phyloP scores from a whole-genome alignment of 2,329 filamentous ascomycete genomes.

The Alternaria angustiovoidea region DNA sequence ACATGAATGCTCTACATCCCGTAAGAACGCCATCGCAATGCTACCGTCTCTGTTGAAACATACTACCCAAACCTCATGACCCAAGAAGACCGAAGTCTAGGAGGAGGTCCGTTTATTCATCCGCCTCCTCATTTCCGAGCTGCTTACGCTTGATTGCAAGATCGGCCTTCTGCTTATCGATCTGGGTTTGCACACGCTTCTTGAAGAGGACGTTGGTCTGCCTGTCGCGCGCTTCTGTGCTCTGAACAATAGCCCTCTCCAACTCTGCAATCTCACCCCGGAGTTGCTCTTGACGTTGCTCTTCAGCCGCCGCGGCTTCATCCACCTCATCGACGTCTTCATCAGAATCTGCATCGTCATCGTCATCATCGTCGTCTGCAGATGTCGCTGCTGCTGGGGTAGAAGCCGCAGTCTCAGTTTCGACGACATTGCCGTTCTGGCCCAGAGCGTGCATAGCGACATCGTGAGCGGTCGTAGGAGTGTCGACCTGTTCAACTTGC shows the following conservation, averaged over 20 bases:
- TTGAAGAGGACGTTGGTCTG: constrained; percentile 60
- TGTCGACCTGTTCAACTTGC: constrained; percentile 44
- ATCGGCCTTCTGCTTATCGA: constrained; percentile 57
- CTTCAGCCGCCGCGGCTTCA: constrained; percentile 59
- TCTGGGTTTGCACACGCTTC: constrained; percentile 58
- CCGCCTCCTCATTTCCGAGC: constrained; percentile 37
- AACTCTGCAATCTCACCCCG: constrained; percentile 64
- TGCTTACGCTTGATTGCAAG: constrained; percentile 64
- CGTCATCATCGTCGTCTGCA: constrained; percentile 53
- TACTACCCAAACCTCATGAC: not conserved
- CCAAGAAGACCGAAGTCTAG: not conserved
- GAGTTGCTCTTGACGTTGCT: constrained; percentile 56
- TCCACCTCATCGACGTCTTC: constrained; percentile 57
- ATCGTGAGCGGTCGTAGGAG: constrained; percentile 46
- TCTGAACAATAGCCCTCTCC: constrained; percentile 58
- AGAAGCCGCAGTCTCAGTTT: constrained; percentile 43
- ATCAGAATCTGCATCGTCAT: constrained; percentile 55
- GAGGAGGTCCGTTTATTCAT: constrained; percentile 16
- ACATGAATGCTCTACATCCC: not conserved
- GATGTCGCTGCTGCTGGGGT: constrained; percentile 45
- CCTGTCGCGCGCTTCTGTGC: constrained; percentile 53
- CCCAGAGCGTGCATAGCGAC: constrained; percentile 50
- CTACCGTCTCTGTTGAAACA: not conserved
- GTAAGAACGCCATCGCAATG: not conserved
- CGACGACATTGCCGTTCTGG: constrained; percentile 36